These are phyloP conservation scores for Prunella vulgaris DNA, from an alignment of 257 asterid genomes.

Conservation along the genomic window DNA sequence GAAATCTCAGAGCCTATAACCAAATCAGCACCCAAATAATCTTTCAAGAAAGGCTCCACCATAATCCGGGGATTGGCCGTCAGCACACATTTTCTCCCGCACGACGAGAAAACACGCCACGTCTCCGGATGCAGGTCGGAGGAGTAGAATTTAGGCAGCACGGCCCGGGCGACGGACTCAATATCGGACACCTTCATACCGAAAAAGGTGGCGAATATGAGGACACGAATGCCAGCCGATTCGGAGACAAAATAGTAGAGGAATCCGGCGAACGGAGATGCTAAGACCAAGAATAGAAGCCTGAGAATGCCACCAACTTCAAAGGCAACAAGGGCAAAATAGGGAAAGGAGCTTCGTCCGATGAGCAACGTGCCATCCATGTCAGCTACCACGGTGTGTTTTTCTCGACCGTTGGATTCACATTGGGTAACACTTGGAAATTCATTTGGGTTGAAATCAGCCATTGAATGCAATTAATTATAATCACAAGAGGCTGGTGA, in stretches of 20 bases:
- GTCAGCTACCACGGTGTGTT: conserved; percentile 47
- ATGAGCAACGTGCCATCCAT: conserved; percentile 65
- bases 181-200: conserved; percentile 50
- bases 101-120: conserved; percentile 64
- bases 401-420: conserved; percentile 35
- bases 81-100: conserved; percentile 52
- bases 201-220: conserved; percentile 50
- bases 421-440: conserved; percentile 41
- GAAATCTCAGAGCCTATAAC: conserved; percentile 67
- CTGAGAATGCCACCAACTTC: conserved; percentile 70
- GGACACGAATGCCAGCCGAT: conserved; percentile 54
- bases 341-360: conserved; percentile 61
- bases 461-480: too few species aligned
- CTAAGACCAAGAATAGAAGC: conserved; percentile 48
- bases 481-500: too few species aligned
- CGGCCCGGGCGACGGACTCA: conserved; percentile 68
- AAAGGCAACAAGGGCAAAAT: conserved; percentile 67
- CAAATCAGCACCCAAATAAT: conserved; percentile 59
- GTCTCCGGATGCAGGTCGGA: conserved; percentile 63
- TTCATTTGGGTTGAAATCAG: not conserved
- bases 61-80: conserved; percentile 75
- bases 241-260: conserved; percentile 55
- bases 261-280: conserved; percentile 55
- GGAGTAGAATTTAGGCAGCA: conserved; percentile 60
- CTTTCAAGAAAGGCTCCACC: conserved; percentile 61